Base-by-base conservation (phyloP, 129 eudicot species). In the Deinandra increscens region DNA sequence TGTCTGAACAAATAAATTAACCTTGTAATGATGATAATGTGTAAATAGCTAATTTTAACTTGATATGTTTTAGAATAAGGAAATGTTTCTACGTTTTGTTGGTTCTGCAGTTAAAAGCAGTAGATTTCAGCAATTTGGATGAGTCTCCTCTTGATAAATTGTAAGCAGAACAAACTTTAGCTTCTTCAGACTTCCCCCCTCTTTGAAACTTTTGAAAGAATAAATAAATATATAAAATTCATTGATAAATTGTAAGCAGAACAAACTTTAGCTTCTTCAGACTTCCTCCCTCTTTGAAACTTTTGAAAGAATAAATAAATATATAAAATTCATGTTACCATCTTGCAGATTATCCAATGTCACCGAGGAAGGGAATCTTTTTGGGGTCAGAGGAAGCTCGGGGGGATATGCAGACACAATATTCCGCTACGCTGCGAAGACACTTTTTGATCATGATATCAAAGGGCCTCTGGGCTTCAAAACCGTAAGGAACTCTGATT, bases 391-490 rank as follows among this genome's bases (percentile, higher is more conserved):
- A 10, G 99, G 97, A 67, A 82, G 97, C 71, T 94, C 99, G 7
- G 99, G 99, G 20, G 99, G 99, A 61, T 94, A 87, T 63, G 93
- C 97, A 38, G 99, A 94, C 64, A 84, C 93, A 20, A 81, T 90
- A n/a, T 94, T 87, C 44, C 84, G 94, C 19, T 70, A 94, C 72
- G 86, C 96, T 38, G 93, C 99, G 8, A 87, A 85, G 69, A 44
- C 79, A 23, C 90, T 94, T 49, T 87, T 75, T 80, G 95, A 84
- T 51, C 80, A 79, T 71, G 96, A 94, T 66, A 85, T 89, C 37
- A 75, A 60, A 70, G 99, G 92, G 67, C 91, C 99, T 56, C 80
- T 89, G 38, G 86, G 80, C 33, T 94, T 80, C 54, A 89, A 75
- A 75, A 84, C 85, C 38, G 31, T 87, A 39, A 78, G 92, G 72